These are phyloP conservation scores for Infundibulicybe gibba DNA, from an alignment of 768 basidiomycete genomes.

Conservation along the genomic window DNA sequence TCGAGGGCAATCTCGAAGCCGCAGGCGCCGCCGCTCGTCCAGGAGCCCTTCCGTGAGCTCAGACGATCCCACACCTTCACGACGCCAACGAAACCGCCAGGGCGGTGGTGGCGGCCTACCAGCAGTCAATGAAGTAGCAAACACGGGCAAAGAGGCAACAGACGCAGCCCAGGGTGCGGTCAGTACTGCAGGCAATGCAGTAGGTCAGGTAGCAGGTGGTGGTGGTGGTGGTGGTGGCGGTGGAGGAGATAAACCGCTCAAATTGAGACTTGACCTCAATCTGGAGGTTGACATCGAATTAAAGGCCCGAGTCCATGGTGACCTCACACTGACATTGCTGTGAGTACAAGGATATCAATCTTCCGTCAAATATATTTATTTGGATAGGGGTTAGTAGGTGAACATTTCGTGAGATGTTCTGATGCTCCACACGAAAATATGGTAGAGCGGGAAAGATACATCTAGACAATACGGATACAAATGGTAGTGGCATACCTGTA, in stretches of 20 bases:
- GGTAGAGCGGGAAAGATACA: not conserved
- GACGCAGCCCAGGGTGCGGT: not conserved
- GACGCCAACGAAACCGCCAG: not conserved
- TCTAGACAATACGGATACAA: not conserved
- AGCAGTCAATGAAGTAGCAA: not conserved
- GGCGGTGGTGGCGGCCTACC: not conserved
- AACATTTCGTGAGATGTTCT: too few species aligned
- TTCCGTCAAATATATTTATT: too few species aligned
- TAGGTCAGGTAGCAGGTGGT: not conserved
- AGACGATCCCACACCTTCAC: constrained; percentile 1
- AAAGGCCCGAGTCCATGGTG: constrained; percentile 14
- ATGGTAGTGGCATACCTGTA: not conserved
- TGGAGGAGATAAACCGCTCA: constrained; percentile 10
- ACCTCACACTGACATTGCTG: constrained; percentile 14
- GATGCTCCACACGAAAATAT: not conserved
- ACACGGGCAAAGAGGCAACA: not conserved
- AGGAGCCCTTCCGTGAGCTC: constrained; percentile 7
- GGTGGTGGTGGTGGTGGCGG: not conserved
- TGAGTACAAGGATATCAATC: constrained; percentile 3
- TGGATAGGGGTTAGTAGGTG: too few species aligned
- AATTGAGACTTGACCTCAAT: constrained; percentile 13
- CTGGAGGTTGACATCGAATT: constrained; percentile 13
- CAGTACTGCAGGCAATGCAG: not conserved
- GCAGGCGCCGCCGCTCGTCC: constrained; percentile 11
- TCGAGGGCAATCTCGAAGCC: constrained; percentile 2